Evolutionary conservation across 345 rosid species (phyloP), one percentile per base, ranked within the genome.

Genomic region (Boechera stricta): DNA sequence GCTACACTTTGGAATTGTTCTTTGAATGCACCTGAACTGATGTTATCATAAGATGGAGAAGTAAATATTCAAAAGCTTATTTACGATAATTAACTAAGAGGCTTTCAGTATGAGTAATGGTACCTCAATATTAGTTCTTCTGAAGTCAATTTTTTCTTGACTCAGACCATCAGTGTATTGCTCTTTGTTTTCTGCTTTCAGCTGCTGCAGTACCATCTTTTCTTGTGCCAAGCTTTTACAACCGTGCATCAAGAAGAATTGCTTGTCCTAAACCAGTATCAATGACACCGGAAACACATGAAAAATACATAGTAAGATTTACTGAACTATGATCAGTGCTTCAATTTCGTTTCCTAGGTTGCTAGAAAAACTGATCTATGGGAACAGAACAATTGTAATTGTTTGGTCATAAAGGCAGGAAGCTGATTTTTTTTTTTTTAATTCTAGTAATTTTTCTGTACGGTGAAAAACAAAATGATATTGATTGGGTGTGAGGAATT

Each of bases 241-340:
- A 35, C 72, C 60, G 45, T 67, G 72, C 60, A 21, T 49, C 72
- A 67, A 49, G 33, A 67, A 35, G 59, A 49, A 52, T 52, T 52
- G 60, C 48, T 33, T 33, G 7, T 24, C 56, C 59, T 67, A 36
- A 35, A 18, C 60, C 29, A 26, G 41, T 65, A 21, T 53, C 1
- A 3, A 35, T 67, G 44, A 21, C 58, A 16, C 31, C 47, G 4
- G 9, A 24, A 49, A 67, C 11, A 51, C 35, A 67, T 56, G 21
- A 33, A 67, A 4, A 67, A 67, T 11, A 35, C 72, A 67, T 35
- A 3, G 0, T 33, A 33, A 0, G 71, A 31, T 66, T 48, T 66
- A 51, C 58, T 32, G 5, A 67, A 18, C 32, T 16, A 16, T 35
- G 32, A 31, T 62, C 7, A 10, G 38, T 60, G 52, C 16, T 62